Evolutionary conservation across 2,329 filamentous ascomycete species (phyloP), one percentile per base, ranked within the genome.

Genomic region (Fusarium nisikadoi): DNA sequence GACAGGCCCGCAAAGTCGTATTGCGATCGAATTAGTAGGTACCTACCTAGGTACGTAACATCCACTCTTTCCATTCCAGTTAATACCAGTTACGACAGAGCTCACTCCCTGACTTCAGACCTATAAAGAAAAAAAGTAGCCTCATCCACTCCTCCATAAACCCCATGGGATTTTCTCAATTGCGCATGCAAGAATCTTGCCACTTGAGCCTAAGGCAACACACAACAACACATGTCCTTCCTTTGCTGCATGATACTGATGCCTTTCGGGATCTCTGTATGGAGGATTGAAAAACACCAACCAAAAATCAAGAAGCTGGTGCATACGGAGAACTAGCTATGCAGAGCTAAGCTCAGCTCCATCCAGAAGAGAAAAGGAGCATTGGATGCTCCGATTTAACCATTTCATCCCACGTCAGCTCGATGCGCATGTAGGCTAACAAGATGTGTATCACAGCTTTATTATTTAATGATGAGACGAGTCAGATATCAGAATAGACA

Each of bases 341-440:
- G 49, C 42, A 46, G 31, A 55, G 42, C 52, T 43, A 57, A 70
- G 50, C 56, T 52, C 53, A 66, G 43, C 35, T 47, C 46, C 52
- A 39, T 53, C 47, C 41, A 62, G 27, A 31, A 41, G 47, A 23
- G 56, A 59, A 54, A 41, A 39, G 29, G 35, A 36, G 42, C 41
- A 49, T 56, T 49, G 41, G 53, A 42, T 53, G 36, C 29, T 47
- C 41, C 49, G 31, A 46, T 68, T 58, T 35, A 57, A 29, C 45
- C 41, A 52, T 52, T 27, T 27, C 20, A 66, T 70, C 59, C 46
- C 60, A 72, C 59, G 65, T 59, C 49, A 70, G 60, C 70, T 70
- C 38, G 35, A 70, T 50, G 53, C 67, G 53, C 33, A 49, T 63
- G 59, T 53, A 55, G 41, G 59, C 53, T 54, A 70, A 50, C 23